Conservation (phyloP, 345 rosid species). For the Ailanthus altissimus region DNA sequence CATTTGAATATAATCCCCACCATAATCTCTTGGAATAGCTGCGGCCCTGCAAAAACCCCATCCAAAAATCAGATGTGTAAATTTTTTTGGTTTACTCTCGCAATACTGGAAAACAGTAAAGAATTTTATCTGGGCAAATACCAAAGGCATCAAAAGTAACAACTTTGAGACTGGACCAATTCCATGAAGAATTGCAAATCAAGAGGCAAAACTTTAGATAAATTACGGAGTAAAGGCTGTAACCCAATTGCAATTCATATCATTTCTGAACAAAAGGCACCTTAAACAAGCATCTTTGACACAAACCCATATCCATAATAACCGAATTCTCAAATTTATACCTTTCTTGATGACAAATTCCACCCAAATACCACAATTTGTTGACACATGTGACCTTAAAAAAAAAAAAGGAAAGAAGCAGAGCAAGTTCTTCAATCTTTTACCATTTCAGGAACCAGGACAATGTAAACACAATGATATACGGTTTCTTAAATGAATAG, state of each 20-base stretch:
- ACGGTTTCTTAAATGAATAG: neutral
- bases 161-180: neutral
- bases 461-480: constrained; percentile 5
- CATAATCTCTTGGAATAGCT: constrained; percentile 53
- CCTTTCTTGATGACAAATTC: neutral
- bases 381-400: neutral
- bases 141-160: constrained; percentile 1
- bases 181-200: constrained; percentile 1
- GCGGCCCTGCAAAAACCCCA: constrained; percentile 53
- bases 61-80: neutral
- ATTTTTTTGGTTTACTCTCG: neutral
- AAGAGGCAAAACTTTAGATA: neutral
- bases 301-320: constrained; percentile 14
- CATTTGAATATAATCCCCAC: constrained; percentile 57
- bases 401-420: constrained; percentile 15
- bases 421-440: neutral
- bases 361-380: constrained; percentile 13
- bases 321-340: constrained; percentile 22
- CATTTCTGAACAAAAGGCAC: neutral
- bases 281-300: neutral
- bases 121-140: neutral
- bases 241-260: neutral
- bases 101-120: neutral
- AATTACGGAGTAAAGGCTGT: neutral
- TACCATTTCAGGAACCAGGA: constrained; percentile 1